phyloP scores from a whole-genome alignment of 129 eudicot genomes.

The Gnaphalium uliginosum region DNA sequence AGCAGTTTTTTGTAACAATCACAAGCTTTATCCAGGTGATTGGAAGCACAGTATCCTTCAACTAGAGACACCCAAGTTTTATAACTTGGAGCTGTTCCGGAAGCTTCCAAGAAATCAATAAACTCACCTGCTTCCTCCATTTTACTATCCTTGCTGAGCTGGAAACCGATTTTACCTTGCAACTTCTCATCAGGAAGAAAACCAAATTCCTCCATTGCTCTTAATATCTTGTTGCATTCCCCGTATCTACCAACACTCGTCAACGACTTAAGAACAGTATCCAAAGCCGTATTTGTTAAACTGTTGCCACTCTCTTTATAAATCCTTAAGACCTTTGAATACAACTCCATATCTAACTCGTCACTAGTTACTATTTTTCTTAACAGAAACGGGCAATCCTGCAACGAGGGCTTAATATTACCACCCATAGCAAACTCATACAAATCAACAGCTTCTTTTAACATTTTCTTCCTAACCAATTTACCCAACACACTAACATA shows the following conservation, averaged over 20 bases:
- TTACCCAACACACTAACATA: conserved; percentile 42
- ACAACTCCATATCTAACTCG: conserved; percentile 66
- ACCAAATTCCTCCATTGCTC: conserved; percentile 67
- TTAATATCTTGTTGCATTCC: conserved; percentile 65
- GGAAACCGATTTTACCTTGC: conserved; percentile 55
- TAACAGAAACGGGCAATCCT: conserved; percentile 60
- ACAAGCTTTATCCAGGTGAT: conserved; percentile 61
- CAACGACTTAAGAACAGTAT: conserved; percentile 68
- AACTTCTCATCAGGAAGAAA: conserved; percentile 38
- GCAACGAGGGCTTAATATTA: conserved; percentile 50
- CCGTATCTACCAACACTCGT: conserved; percentile 65
- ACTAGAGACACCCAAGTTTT: conserved; percentile 56
- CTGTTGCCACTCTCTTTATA: conserved; percentile 54
- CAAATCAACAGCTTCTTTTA: conserved; percentile 65
- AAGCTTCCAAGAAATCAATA: conserved; percentile 40
- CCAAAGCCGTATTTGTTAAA: conserved; percentile 39
- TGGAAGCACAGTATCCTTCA: conserved; percentile 65
- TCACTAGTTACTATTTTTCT: conserved; percentile 60
- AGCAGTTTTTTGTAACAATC: conserved; percentile 53
- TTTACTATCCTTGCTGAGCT: conserved; percentile 50
- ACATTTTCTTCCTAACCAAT: conserved; percentile 55
- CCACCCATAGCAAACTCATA: conserved; percentile 73
- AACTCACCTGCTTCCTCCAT: conserved; percentile 52
- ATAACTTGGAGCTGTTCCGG: conserved; percentile 30
- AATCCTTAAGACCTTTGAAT: conserved; percentile 50